Evolutionary conservation across 2,329 filamentous ascomycete species (phyloP).

Genomic region (Trichoderma lentiforme): DNA sequence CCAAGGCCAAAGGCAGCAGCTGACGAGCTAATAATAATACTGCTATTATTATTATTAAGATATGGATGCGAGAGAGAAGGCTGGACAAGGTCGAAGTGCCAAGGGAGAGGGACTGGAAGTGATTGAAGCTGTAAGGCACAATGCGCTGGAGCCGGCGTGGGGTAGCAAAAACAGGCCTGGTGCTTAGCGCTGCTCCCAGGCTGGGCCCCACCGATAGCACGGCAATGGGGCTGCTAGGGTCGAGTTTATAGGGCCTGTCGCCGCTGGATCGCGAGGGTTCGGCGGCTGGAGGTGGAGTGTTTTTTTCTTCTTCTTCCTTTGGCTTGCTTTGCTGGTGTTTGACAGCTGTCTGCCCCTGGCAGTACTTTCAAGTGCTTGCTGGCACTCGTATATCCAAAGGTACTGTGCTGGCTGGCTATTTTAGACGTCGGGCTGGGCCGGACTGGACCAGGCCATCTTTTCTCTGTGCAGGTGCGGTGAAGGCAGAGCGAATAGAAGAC

Average conservation of each 20-base stretch:
- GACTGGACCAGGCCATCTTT: constrained; percentile 7
- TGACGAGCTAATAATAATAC: constrained; percentile 8
- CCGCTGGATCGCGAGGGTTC: constrained; percentile 1
- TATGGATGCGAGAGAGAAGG: constrained; percentile 4
- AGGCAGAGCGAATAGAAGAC: not conserved
- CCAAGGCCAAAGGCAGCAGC: not conserved
- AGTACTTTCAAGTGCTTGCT: not conserved
- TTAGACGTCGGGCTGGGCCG: constrained; percentile 16
- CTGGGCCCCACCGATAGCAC: constrained; percentile 13
- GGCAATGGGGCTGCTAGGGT: constrained; percentile 16
- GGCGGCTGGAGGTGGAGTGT: constrained; percentile 10
- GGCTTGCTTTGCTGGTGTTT: not conserved
- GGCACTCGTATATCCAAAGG: constrained; percentile 10
- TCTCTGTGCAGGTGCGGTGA: not conserved
- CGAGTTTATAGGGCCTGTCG: constrained; percentile 9
- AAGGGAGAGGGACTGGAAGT: not conserved
- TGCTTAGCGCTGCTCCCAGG: constrained; percentile 15
- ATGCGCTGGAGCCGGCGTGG: constrained; percentile 17
- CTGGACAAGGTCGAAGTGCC: not conserved
- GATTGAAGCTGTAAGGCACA: constrained; percentile 18
- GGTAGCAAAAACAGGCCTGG: constrained; percentile 16
- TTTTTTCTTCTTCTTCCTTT: not conserved
- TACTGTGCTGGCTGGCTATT: not conserved
- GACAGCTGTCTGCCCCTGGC: constrained; percentile 8
- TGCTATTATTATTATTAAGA: not conserved